A percentile compares a stretch with the other conserved stretches of the same genome.
Evolutionary conservation across 371 early-diverging fungal species (phyloP).

Genomic region (Zychaea mexicana): DNA sequence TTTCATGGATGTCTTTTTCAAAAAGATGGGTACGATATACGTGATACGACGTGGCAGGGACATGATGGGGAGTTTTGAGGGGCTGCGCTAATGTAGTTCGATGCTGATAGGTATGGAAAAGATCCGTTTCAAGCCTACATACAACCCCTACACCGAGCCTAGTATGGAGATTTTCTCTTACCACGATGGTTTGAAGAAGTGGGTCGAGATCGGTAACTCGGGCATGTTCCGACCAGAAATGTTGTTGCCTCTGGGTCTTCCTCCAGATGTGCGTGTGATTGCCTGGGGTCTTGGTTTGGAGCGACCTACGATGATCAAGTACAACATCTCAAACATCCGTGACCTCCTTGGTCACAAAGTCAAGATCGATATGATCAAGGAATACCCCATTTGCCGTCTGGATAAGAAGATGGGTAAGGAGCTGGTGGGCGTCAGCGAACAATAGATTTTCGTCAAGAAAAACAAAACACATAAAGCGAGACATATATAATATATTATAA

Average conservation of each 20-base stretch:
- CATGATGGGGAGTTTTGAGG: not conserved
- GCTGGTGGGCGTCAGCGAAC: conserved; percentile 39
- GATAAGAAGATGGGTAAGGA: conserved; percentile 82
- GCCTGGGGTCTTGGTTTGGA: conserved; percentile 99
- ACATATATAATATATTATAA: not conserved
- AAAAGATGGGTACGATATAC: conserved; percentile 87
- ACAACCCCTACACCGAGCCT: conserved; percentile 99
- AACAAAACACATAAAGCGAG: not conserved
- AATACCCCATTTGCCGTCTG: conserved; percentile 88
- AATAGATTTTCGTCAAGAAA: conserved; percentile 6
- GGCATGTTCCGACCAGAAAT: conserved; percentile 99
- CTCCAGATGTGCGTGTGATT: conserved; percentile 96
- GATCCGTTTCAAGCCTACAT: conserved; percentile 99
- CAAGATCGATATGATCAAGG: conserved; percentile 92
- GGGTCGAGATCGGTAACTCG: conserved; percentile 99
- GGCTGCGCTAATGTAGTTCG: no score
- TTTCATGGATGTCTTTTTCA: conserved; percentile 96
- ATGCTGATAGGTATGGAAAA: conserved; percentile 67
- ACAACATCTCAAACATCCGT: conserved; percentile 96
- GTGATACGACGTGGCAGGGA: not conserved
- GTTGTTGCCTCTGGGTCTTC: conserved; percentile 96
- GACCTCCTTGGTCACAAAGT: conserved; percentile 99
- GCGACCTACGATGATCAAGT: conserved; percentile 99
- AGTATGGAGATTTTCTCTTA: conserved; percentile 99
- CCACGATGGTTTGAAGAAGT: conserved; percentile 93